Conservation (phyloP, 225 moss, liverwort and hornwort genomes). For the Pseudoscleropodium purum region DNA sequence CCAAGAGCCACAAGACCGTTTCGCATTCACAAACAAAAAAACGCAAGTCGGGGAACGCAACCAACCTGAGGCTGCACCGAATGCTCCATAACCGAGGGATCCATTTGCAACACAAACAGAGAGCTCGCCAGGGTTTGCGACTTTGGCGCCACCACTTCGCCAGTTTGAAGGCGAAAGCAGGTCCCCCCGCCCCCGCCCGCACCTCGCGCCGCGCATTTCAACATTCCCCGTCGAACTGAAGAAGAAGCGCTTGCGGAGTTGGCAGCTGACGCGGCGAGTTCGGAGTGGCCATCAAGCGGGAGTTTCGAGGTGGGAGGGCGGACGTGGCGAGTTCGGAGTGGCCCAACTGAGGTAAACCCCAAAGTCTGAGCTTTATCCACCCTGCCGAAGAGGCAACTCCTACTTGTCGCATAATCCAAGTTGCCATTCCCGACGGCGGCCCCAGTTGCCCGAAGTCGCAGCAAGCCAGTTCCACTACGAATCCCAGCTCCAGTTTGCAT, state of each 20-base stretch:
- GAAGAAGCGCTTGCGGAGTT: background rate
- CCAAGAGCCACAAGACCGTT: background rate
- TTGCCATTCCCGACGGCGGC: constrained; percentile 4
- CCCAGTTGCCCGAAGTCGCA: background rate
- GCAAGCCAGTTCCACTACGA: background rate
- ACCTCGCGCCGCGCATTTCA: background rate
- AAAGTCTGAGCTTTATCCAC: background rate
- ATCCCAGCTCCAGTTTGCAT: background rate
- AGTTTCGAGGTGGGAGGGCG: background rate
- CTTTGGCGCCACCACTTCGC: constrained; percentile 10
- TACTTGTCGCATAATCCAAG: background rate
- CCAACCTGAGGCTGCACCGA: constrained; percentile 2
- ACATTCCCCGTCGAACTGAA: background rate
- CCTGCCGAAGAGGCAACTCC: background rate
- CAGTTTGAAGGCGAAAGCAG: background rate
- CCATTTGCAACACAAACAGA: background rate
- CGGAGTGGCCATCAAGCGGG: background rate
- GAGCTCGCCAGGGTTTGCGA: background rate
- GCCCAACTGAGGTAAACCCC: background rate
- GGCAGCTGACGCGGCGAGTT: constrained; percentile 5
- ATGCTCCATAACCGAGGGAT: background rate
- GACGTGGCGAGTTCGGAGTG: background rate
- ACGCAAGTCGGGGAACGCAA: background rate
- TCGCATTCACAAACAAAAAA: background rate
- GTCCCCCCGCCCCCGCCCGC: background rate